Evolutionary conservation across 2,329 filamentous ascomycete species (phyloP).

Genomic region (Sporothrix curviconia): DNA sequence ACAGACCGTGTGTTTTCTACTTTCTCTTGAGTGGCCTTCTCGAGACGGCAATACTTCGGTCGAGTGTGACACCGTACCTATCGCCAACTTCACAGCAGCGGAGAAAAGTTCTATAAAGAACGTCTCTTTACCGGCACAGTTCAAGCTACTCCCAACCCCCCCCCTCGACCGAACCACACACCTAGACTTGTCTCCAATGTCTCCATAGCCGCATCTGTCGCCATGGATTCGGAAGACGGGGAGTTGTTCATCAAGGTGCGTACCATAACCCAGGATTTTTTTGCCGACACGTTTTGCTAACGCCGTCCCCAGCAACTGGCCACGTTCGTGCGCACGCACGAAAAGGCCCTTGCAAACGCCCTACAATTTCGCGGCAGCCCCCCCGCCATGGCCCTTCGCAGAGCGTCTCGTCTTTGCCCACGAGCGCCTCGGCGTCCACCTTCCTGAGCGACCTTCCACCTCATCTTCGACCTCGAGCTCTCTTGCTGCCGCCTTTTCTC

Average conservation of each 20-base stretch:
- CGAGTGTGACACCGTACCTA: constrained; percentile 11
- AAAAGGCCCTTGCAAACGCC: constrained; percentile 94
- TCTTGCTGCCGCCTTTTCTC: constrained; percentile 77
- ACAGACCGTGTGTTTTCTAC: constrained; percentile 7
- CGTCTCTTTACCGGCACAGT: neutral
- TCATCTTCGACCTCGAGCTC: constrained; percentile 65
- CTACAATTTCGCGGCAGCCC: constrained; percentile 73
- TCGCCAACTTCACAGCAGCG: neutral
- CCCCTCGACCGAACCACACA: constrained; percentile 16
- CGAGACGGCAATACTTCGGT: constrained; percentile 9
- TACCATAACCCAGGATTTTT: too few relatives aligned
- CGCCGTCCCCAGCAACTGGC: constrained; percentile 74
- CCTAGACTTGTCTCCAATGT: constrained; percentile 33
- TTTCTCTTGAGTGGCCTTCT: neutral
- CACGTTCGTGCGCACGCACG: constrained; percentile 92
- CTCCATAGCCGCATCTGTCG: constrained; percentile 39
- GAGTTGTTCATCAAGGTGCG: constrained; percentile 77
- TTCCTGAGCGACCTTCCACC: constrained; percentile 57
- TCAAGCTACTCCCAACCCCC: neutral
- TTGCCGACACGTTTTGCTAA: too few relatives aligned
- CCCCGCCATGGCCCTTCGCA: constrained; percentile 64
- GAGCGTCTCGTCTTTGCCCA: constrained; percentile 53
- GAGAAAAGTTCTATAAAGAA: constrained; percentile 9
- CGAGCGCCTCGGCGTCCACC: constrained; percentile 43
- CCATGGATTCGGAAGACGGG: constrained; percentile 85